phyloP scores from a whole-genome alignment of 805 yeast genomes.

The Clavispora santaluciae region DNA sequence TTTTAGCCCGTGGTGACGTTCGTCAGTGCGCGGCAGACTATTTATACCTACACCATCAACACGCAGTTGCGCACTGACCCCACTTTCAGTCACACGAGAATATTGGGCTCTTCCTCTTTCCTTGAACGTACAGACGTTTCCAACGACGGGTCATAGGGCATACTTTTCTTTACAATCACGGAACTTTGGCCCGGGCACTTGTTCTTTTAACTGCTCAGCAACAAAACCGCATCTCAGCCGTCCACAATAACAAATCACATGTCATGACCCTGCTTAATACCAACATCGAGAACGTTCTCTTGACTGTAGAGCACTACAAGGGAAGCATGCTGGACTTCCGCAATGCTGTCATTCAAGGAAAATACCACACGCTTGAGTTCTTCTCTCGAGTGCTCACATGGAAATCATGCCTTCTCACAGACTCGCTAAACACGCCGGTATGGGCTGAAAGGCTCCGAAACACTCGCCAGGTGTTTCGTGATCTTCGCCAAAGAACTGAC shows the following conservation, averaged over 20 bases:
- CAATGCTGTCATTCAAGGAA: constrained; percentile 24
- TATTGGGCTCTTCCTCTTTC: too few relatives aligned
- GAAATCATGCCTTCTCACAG: constrained; percentile 35
- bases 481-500: constrained; percentile 24
- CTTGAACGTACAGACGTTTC: too few relatives aligned
- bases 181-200: too few relatives aligned
- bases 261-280: constrained; percentile 28
- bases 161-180: too few relatives aligned
- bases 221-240: too few relatives aligned
- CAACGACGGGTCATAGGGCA: too few relatives aligned
- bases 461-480: constrained; percentile 31
- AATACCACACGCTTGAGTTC: constrained; percentile 18
- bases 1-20: too few relatives aligned
- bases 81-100: too few relatives aligned
- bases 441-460: constrained; percentile 30
- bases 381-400: constrained; percentile 33
- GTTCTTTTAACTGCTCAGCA: too few relatives aligned
- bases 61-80: too few relatives aligned
- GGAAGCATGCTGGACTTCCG: constrained; percentile 24
- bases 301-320: constrained; percentile 33
- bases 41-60: not conserved
- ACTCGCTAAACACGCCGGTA: constrained; percentile 27
- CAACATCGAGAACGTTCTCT: constrained; percentile 31
- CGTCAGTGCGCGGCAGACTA: constrained; percentile 1
- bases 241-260: too few relatives aligned